A percentile compares a stretch with the other conserved stretches of the same genome.
phyloP scores from a whole-genome alignment of 1,284 basidiomycete species.

The Leccinum subrobustum region DNA sequence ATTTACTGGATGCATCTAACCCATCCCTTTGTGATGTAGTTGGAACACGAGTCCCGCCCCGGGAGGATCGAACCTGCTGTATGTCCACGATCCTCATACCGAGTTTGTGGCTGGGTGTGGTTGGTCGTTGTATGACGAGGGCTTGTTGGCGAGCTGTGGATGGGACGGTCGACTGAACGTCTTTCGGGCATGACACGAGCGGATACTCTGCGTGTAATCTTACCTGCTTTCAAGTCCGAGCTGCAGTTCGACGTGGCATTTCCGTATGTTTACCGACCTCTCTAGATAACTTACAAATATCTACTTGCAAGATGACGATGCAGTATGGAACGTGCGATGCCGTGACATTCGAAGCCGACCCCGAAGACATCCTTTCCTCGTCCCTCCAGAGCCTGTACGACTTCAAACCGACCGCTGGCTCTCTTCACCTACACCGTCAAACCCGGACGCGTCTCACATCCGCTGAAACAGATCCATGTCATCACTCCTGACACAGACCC shows the following conservation, averaged over 20 bases:
- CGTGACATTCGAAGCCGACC: constrained; percentile 33
- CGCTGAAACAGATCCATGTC: constrained; percentile 35
- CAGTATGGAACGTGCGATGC: constrained; percentile 5
- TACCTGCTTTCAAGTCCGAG: background rate
- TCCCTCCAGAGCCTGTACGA: constrained; percentile 62
- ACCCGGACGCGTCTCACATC: constrained; percentile 5
- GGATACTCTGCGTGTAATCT: background rate
- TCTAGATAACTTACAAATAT: background rate
- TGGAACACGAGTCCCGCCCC: constrained; percentile 60
- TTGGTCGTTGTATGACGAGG: constrained; percentile 89
- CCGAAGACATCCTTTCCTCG: constrained; percentile 63
- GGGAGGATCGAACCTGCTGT: constrained; percentile 55
- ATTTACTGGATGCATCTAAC: constrained; percentile 2
- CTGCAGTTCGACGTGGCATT: background rate
- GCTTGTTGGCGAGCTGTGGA: constrained; percentile 81
- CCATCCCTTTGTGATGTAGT: constrained; percentile 34
- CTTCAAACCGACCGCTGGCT: constrained; percentile 48
- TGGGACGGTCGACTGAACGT: constrained; percentile 89
- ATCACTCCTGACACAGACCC: constrained; percentile 59
- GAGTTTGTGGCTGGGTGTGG: constrained; percentile 93
- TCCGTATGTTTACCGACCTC: background rate
- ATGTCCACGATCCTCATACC: constrained; percentile 84
- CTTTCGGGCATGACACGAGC: constrained; percentile 50
- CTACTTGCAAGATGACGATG: background rate
- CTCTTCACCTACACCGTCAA: constrained; percentile 41